Evolutionary conservation across 352 stramenopile species (phyloP).

Genomic region (Pythium phragmitis): DNA sequence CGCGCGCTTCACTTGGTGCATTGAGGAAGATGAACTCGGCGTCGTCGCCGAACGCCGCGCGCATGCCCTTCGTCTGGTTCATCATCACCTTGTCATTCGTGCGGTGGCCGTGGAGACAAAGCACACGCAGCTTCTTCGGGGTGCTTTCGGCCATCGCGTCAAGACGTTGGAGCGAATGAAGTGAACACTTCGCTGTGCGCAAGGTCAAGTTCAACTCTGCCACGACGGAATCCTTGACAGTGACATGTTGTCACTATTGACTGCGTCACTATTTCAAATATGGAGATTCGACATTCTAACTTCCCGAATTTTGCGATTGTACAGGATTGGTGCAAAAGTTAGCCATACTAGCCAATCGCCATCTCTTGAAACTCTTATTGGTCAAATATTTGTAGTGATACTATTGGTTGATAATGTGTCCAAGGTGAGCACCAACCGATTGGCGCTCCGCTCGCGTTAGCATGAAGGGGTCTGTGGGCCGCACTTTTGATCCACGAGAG

Average conservation of each 20-base stretch:
- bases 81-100: conserved; percentile 76
- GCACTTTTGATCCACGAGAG: conserved; percentile 41
- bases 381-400: background rate
- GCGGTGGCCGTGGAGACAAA: conserved; percentile 74
- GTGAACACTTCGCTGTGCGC: no score
- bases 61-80: conserved; percentile 57
- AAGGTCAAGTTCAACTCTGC: conserved; percentile 5
- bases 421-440: conserved; percentile 26
- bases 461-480: background rate
- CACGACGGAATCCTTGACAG: no score
- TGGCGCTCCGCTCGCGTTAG: background rate
- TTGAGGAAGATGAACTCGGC: conserved; percentile 77
- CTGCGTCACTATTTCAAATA: background rate
- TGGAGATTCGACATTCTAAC: background rate
- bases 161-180: background rate
- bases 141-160: background rate
- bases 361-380: no score
- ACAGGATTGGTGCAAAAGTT: background rate
- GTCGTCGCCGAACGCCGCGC: conserved; percentile 49
- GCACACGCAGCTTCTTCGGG: conserved; percentile 46
- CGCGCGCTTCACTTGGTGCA: conserved; percentile 40
- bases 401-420: conserved; percentile 21
- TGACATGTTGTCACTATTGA: background rate
- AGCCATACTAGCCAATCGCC: background rate
- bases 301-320: background rate